phyloP scores from a whole-genome alignment of 2,329 filamentous ascomycete genomes.

The Fusarium sp. region DNA sequence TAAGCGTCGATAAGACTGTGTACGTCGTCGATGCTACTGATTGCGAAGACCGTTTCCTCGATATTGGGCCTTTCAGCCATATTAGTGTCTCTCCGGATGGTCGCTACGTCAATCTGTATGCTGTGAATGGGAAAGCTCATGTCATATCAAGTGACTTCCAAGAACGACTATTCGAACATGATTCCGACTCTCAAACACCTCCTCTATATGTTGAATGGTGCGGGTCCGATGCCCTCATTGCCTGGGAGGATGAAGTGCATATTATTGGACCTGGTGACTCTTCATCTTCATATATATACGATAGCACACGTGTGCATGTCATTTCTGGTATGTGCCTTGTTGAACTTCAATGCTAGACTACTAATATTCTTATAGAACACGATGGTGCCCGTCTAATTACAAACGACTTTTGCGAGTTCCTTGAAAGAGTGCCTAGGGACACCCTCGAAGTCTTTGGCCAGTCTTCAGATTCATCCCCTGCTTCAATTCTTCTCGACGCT shows the following conservation, averaged over 20 bases:
- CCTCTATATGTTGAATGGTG: slow-evolving; percentile 96
- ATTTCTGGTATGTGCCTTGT: slow-evolving; percentile 70
- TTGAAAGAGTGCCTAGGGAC: slow-evolving; percentile 91
- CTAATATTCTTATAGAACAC: slow-evolving; percentile 57
- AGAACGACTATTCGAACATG: slow-evolving; percentile 89
- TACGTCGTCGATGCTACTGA: slow-evolving; percentile 89
- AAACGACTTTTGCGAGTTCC: slow-evolving; percentile 94
- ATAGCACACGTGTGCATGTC: slow-evolving; percentile 87
- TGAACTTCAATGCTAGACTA: not conserved
- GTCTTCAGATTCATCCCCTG: slow-evolving; percentile 87
- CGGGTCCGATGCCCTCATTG: slow-evolving; percentile 92
- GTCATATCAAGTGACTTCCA: slow-evolving; percentile 97
- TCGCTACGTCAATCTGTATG: slow-evolving; percentile 88
- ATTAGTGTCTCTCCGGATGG: slow-evolving; percentile 92
- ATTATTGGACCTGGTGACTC: slow-evolving; percentile 87
- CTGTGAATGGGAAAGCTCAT: slow-evolving; percentile 84
- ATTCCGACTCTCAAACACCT: slow-evolving; percentile 84
- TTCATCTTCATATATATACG: slow-evolving; percentile 84
- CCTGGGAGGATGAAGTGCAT: slow-evolving; percentile 98
- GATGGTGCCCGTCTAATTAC: slow-evolving; percentile 93
- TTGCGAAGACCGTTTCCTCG: slow-evolving; percentile 88
- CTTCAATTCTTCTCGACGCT: slow-evolving; percentile 92
- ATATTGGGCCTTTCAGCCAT: slow-evolving; percentile 92
- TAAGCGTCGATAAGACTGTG: slow-evolving; percentile 86
- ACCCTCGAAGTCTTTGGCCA: slow-evolving; percentile 90